Conservation (phyloP, 108 stramenopile species). For the Nannochloropsis salina region DNA sequence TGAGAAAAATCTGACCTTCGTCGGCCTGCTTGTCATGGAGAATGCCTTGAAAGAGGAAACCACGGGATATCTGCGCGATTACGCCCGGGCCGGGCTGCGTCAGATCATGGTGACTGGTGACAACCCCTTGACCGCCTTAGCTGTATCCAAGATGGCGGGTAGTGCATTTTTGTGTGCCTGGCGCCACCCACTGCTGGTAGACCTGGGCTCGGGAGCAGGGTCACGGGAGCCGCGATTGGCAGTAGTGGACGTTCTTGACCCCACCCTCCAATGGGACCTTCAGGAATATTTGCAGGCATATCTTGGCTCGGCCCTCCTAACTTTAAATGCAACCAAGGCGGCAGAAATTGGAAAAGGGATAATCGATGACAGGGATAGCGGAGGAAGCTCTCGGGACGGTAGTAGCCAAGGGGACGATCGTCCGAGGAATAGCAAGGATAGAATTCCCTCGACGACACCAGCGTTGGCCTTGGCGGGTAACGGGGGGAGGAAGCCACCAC, state of each 20-base stretch:
- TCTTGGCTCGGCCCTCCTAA: not conserved
- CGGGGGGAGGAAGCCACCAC: not conserved
- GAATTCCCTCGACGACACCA: not conserved
- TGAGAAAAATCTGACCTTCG: not conserved
- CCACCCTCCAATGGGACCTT: not conserved
- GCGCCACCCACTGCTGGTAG: not conserved
- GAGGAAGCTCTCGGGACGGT: not conserved
- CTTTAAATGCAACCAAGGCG: not conserved
- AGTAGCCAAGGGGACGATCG: not conserved
- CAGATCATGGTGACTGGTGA: constrained; percentile 20
- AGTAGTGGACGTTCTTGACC: constrained; percentile 16
- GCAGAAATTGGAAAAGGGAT: not conserved
- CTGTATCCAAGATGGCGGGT: not conserved
- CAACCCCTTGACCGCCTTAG: not conserved
- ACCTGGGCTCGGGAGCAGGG: not conserved
- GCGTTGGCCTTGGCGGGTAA: not conserved
- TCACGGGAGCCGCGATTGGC: not conserved
- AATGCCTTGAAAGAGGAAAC: constrained; percentile 19
- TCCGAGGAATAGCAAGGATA: not conserved
- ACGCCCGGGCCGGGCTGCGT: not conserved
- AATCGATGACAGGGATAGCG: not conserved
- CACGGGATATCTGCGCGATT: not conserved
- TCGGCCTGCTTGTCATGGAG: not conserved
- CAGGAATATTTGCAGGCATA: not conserved
- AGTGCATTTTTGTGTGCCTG: constrained; percentile 10